phyloP scores from a whole-genome alignment of 31 red algal genomes.

The Endocladia muricata region DNA sequence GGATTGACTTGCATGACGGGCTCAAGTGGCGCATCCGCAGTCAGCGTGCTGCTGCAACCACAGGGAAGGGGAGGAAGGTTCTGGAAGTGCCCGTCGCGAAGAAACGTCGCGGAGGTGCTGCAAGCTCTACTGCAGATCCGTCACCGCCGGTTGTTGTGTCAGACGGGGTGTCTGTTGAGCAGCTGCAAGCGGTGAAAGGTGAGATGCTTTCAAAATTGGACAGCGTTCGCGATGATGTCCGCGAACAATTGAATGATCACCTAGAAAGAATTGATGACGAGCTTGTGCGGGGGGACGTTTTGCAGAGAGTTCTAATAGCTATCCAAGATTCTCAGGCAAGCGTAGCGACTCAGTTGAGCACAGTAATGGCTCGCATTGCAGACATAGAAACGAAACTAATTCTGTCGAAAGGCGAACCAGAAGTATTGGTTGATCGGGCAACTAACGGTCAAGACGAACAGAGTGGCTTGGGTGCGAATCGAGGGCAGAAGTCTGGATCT shows the following conservation, averaged over 20 bases:
- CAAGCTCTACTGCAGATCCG: background rate
- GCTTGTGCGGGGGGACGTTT: slow-evolving; percentile 13
- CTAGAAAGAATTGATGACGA: slow-evolving; percentile 16
- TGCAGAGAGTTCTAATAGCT: slow-evolving; percentile 34
- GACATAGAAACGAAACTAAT: slow-evolving; percentile 12
- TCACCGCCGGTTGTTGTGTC: background rate
- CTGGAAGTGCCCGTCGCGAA: slow-evolving; percentile 18
- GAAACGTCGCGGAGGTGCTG: slow-evolving; percentile 7
- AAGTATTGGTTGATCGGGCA: background rate
- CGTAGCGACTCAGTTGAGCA: slow-evolving; percentile 2
- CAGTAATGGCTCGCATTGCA: background rate
- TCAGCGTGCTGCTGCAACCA: slow-evolving; percentile 12
- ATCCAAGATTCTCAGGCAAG: slow-evolving; percentile 17
- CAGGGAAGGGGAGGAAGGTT: background rate
- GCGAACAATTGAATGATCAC: slow-evolving; percentile 17
- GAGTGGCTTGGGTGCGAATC: background rate
- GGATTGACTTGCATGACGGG: slow-evolving; percentile 45
- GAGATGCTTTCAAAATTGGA: slow-evolving; percentile 27
- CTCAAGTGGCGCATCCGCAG: slow-evolving; percentile 50
- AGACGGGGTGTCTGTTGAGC: background rate
- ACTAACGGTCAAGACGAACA: slow-evolving; percentile 9
- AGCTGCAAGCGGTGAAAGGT: slow-evolving; percentile 17
- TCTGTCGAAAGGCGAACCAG: background rate
- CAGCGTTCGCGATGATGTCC: slow-evolving; percentile 7
- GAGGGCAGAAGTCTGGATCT: background rate